Evolutionary conservation across 768 basidiomycete genomes (phyloP), one percentile per base, ranked within the genome.

Genomic region (Boletus insuetus): DNA sequence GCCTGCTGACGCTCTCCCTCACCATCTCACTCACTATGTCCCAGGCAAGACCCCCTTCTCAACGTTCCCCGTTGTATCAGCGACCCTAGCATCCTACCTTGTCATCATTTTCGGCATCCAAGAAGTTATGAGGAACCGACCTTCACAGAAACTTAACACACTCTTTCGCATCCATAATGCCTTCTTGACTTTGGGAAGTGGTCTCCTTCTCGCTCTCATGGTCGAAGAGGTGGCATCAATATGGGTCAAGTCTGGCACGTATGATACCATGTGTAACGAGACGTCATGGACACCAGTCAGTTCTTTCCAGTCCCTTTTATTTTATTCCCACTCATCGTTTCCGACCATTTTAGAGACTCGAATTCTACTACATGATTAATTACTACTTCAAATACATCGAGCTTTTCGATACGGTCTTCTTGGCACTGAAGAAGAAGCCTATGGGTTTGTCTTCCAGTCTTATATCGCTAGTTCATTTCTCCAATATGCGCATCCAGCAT

Each of bases 331-430:
- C 53, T 60, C 35, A 46, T 46, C 48, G 32, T 57, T 51, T 17
- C 6, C 31, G 29, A 49, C 43, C 10, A 40, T 20, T 42, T 14
- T 66, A 97, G 94, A 83, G 82, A 70, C 79, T 98, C 71, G 90
- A 98, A 76, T 88, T 94, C 67, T 98, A 91, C 78, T 98, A 99
- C 78, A 94, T 98, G 80, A 80, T 98, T 79, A 99, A 99, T 79
- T 99, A 98, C 77, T 94, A 87, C 75, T 92, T 97, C 84, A 98
- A 98, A 72, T 98, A 98, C 73, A 76, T 97, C 60, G 97, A 99
- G 75, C 84, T 98, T 55, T 72, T 96, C 59, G 97, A 98, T 78
- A 99, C 97, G 14, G 83, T 98, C 61, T 99, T 98, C 82, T 84
- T 99, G 61, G 91, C 91, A 11, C 76, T 98, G 65, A 99, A 98